Base-by-base conservation (phyloP, 306 rosid genomes). In the Sesbania bispinosa region DNA sequence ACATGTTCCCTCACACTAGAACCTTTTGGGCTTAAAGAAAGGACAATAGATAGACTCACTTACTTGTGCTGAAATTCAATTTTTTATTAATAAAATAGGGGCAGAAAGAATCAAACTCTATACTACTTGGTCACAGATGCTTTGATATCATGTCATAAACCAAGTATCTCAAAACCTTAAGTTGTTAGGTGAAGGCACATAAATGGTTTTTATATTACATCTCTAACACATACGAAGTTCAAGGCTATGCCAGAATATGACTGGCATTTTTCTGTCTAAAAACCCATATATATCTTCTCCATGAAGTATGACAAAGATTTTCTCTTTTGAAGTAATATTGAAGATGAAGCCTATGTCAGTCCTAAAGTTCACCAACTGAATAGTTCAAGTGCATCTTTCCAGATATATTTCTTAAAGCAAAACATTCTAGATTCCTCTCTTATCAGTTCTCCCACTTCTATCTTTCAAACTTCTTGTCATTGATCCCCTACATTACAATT, bases 141-240 rank as follows among this genome's bases (percentile, higher is more conserved):
- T n/a, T 10, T 7, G 10, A 32, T 48, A 48, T 67, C 20, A 42
- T 11, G 59, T 11, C 51, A 14, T 2, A 11, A 52, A 35, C 20
- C 27, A 36, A 52, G 52, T 52, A 52, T 36, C 29, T 24, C 21
- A 21, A 33, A 35, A 67, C n/a, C 48, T 20, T 47, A 67, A 18
- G 7, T 23, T 52, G 39, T 36, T 30, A 21, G 18, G 52, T n/a
- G 51, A 68, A 52, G n/a, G 24, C 47, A n/a, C 15, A 10, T 20
- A 10, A 68, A 52, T 52, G 38, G 20, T 24, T 69, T 24, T 69
- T 23, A 24, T 33, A 20, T 24, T 24, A 38, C 26, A 69, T 69
- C 36, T 23, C 72, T 20, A 35, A 36, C 19, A 68, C 63, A 21
- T 30, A 33, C 42, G 30, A 74, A 58, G 52, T 60, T 79, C 53